Conservation (phyloP, 768 basidiomycete species). For the Candolleomyces eurysporus region DNA sequence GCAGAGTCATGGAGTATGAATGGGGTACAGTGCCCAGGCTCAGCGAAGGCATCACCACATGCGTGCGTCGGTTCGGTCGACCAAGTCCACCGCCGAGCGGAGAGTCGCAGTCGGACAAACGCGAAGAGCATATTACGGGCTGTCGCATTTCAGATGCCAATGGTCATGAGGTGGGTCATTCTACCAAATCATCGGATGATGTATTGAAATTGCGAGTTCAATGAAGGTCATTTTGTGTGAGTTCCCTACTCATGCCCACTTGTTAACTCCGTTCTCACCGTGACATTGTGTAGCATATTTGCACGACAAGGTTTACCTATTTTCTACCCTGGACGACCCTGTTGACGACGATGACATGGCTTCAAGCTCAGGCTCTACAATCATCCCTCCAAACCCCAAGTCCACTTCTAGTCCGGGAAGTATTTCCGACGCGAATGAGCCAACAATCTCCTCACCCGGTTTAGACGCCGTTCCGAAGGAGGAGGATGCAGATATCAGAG, state of each 20-base stretch:
- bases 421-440: background rate
- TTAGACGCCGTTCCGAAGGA: constrained; percentile 16
- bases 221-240: constrained; percentile 62
- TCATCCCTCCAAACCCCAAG: constrained; percentile 26
- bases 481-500: constrained; percentile 26
- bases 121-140: constrained; percentile 68
- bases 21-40: constrained; percentile 60
- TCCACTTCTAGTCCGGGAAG: background rate
- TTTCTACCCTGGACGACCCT: constrained; percentile 68
- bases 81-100: constrained; percentile 12
- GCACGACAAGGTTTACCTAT: constrained; percentile 70
- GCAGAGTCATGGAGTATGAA: constrained; percentile 57
- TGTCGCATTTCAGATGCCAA: constrained; percentile 67
- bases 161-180: constrained; percentile 64
- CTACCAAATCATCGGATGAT: background rate
- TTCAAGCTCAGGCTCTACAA: constrained; percentile 20
- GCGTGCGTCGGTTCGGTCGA: constrained; percentile 79
- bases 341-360: constrained; percentile 18
- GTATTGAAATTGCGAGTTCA: constrained; percentile 3
- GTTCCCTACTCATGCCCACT: constrained; percentile 21
- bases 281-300: constrained; percentile 60
- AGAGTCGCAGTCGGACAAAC: constrained; percentile 30
- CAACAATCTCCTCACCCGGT: background rate
- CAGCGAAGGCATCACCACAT: constrained; percentile 60
- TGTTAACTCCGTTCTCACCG: constrained; percentile 2